These are phyloP conservation scores for Xylaria longipes DNA, from an alignment of 495 filamentous ascomycete species.

Conservation along the genomic window DNA sequence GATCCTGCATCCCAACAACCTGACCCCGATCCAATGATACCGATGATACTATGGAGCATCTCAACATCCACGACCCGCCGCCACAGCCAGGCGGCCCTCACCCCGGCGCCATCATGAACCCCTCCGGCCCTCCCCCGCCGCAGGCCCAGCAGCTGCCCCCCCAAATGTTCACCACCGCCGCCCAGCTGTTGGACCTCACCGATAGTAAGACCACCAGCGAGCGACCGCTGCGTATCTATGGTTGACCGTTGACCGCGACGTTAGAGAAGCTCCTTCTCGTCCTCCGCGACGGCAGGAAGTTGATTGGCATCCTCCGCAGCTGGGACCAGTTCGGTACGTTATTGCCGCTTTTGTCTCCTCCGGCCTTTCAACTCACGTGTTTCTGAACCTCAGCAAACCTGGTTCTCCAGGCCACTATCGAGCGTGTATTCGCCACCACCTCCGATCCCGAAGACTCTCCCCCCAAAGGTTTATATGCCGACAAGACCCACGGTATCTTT, in stretches of 20 bases:
- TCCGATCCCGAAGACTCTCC: constrained; percentile 33
- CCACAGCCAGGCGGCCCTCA: constrained; percentile 38
- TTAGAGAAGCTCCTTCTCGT: constrained; percentile 91
- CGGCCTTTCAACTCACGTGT: constrained; percentile 16
- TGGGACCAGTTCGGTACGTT: constrained; percentile 96
- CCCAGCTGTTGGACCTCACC: constrained; percentile 91
- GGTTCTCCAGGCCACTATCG: constrained; percentile 88
- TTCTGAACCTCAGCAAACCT: constrained; percentile 74
- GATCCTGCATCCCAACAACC: not conserved
- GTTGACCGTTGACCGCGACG: constrained; percentile 30
- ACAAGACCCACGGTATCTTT: constrained; percentile 81
- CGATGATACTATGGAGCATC: constrained; percentile 55
- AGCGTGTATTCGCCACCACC: constrained; percentile 74
- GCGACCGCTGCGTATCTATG: constrained; percentile 3
- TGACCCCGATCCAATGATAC: constrained; percentile 37
- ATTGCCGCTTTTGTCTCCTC: constrained; percentile 16
- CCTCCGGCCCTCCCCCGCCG: constrained; percentile 36
- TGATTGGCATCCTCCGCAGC: constrained; percentile 89
- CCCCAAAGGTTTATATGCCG: constrained; percentile 69
- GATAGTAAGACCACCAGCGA: constrained; percentile 73
- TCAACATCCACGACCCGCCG: constrained; percentile 51
- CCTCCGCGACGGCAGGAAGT: constrained; percentile 89
- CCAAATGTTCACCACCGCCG: constrained; percentile 98
- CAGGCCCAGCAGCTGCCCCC: constrained; percentile 68
- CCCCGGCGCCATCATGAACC: constrained; percentile 34